Percentiles rank a stretch among this genome's conserved stretches.
phyloP scores from a whole-genome alignment of 1,139 yeast genomes.

The Suhomyces anneliseae region DNA sequence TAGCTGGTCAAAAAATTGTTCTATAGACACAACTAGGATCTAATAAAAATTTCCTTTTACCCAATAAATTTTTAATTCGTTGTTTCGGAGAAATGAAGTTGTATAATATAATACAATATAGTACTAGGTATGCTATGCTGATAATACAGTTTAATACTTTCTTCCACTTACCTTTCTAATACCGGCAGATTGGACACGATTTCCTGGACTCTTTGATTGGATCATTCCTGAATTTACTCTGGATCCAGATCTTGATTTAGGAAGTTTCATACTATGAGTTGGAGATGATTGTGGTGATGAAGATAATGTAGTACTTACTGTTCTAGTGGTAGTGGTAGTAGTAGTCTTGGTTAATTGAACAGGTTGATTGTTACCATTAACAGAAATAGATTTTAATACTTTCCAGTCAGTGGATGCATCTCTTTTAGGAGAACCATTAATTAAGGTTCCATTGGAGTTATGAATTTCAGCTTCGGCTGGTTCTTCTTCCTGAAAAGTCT shows the following conservation, averaged over 20 bases:
- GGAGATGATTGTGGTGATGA: slow-evolving; percentile 39
- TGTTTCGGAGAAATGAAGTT: background rate
- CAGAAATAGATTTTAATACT: slow-evolving; percentile 44
- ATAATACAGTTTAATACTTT: slow-evolving; percentile 9
- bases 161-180: slow-evolving; percentile 38
- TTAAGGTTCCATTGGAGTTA: slow-evolving; percentile 15
- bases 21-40: too few relatives aligned
- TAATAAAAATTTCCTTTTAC: too few relatives aligned
- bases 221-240: slow-evolving; percentile 29
- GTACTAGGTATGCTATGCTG: slow-evolving; percentile 3
- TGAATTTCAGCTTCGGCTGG: slow-evolving; percentile 15
- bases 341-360: slow-evolving; percentile 48
- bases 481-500: slow-evolving; percentile 19
- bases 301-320: slow-evolving; percentile 46
- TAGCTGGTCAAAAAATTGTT: too few relatives aligned
- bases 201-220: slow-evolving; percentile 19
- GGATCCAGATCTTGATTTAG: slow-evolving; percentile 36
- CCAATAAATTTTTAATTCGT: background rate
- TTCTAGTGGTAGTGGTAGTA: slow-evolving; percentile 50
- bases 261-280: slow-evolving; percentile 26
- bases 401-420: slow-evolving; percentile 36
- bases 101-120: slow-evolving; percentile 2
- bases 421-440: slow-evolving; percentile 26
- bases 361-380: slow-evolving; percentile 35
- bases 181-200: slow-evolving; percentile 39